Percentiles rank a stretch among this genome's conserved stretches.
phyloP scores from a whole-genome alignment of 1,139 yeast genomes.

The Kodamaea sp. region DNA sequence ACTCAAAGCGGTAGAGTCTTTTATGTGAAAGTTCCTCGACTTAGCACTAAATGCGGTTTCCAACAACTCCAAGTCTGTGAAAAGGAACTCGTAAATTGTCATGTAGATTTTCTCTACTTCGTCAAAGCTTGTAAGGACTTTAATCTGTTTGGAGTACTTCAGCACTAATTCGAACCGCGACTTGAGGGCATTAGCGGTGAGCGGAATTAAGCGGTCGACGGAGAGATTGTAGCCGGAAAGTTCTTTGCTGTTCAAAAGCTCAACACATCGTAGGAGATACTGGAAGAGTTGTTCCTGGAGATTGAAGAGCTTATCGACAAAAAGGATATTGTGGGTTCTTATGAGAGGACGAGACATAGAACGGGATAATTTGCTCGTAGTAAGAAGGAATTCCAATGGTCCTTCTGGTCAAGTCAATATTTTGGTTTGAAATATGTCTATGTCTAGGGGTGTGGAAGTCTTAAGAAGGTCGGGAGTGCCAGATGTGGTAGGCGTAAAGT shows the following conservation, averaged over 20 bases:
- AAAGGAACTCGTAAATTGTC: conserved; percentile 11
- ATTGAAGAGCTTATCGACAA: conserved; percentile 12
- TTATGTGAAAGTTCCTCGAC: not conserved
- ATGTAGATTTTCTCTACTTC: conserved; percentile 11
- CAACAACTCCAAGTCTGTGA: conserved; percentile 6
- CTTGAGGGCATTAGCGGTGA: conserved; percentile 9
- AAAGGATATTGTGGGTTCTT: conserved; percentile 7
- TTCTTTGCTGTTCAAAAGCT: conserved; percentile 8
- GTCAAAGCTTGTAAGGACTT: conserved; percentile 6
- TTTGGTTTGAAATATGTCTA: no score
- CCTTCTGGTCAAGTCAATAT: no score
- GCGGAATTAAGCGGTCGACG: conserved; percentile 5
- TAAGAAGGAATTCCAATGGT: no score
- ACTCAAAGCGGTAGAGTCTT: conserved; percentile 1
- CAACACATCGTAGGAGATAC: conserved; percentile 11
- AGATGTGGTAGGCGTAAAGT: no score
- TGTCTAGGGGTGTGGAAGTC: no score
- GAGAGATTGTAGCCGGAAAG: conserved; percentile 7
- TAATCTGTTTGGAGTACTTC: conserved; percentile 12
- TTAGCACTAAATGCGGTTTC: conserved; percentile 1
- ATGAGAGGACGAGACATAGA: no score
- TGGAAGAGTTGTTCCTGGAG: conserved; percentile 12
- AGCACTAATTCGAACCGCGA: conserved; percentile 11
- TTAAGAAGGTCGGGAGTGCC: no score
- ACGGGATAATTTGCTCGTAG: no score